Conservation (phyloP, 208 protist genomes). For the Leishmania tropica region DNA sequence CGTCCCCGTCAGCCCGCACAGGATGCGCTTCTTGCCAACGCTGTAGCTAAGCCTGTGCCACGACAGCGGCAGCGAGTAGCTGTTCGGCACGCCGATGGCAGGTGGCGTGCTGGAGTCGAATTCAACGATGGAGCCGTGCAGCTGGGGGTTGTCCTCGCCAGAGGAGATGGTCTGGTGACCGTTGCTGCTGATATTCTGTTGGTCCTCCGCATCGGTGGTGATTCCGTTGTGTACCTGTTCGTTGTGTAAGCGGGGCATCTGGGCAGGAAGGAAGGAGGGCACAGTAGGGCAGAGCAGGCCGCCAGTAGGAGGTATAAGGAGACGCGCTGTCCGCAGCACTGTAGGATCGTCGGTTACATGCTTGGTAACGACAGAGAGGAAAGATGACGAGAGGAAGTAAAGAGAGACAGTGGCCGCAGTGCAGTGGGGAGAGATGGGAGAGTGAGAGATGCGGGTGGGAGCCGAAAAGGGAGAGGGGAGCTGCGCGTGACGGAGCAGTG, state of each 20-base stretch:
- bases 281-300: not conserved
- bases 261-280: not conserved
- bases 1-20: conserved; percentile 69
- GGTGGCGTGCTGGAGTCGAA: conserved; percentile 41
- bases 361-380: not conserved
- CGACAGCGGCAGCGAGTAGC: conserved; percentile 71
- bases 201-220: not conserved
- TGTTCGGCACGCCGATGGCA: conserved; percentile 31
- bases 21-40: conserved; percentile 50
- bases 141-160: conserved; percentile 29
- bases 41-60: conserved; percentile 78
- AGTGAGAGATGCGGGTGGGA: not conserved
- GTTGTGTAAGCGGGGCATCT: not conserved
- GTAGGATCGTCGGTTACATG: not conserved
- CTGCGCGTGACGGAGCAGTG: not conserved
- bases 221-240: not conserved
- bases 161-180: not conserved
- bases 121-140: conserved; percentile 49
- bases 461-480: not conserved
- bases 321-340: not conserved
- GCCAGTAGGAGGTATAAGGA: not conserved
- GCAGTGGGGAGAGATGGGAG: not conserved
- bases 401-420: not conserved
- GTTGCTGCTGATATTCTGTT: not conserved
- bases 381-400: not conserved